Evolutionary conservation across 495 filamentous ascomycete species (phyloP).

Genomic region (Trichoderma reesei): DNA sequence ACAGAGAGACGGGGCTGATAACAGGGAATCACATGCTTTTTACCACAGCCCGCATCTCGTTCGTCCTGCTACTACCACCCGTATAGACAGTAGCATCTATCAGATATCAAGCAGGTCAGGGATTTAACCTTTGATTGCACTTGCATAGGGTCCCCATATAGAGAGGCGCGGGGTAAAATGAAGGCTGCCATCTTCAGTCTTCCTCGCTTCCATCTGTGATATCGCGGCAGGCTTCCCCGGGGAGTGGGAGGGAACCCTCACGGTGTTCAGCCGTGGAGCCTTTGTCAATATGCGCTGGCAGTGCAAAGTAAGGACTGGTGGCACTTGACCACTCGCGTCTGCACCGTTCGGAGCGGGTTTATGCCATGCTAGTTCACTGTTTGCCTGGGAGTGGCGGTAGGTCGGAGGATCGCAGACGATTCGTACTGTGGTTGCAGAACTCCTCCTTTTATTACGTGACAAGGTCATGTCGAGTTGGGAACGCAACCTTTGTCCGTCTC

Average conservation of each 20-base stretch:
- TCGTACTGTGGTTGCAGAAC: no score
- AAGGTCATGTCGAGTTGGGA: no score
- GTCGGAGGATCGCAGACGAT: no score
- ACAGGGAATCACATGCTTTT: not conserved
- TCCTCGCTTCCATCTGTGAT: not conserved
- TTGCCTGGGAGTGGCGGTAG: no score
- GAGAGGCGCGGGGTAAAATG: not conserved
- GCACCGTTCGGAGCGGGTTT: not conserved
- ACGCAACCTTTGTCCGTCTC: no score
- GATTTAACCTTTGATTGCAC: not conserved
- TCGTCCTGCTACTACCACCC: not conserved
- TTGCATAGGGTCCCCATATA: not conserved
- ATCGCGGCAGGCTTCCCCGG: not conserved
- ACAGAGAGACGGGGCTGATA: not conserved
- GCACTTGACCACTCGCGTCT: slow-evolving; percentile 1
- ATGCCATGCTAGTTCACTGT: not conserved
- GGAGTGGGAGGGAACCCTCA: no score
- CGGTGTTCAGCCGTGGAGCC: no score
- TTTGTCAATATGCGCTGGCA: not conserved
- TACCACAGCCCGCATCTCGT: not conserved
- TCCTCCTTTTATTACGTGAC: no score
- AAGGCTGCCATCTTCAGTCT: not conserved
- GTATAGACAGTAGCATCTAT: not conserved
- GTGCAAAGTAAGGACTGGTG: not conserved
- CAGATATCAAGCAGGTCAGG: not conserved